phyloP scores from a whole-genome alignment of 2,329 filamentous ascomycete species.

The Venturia pyrina region DNA sequence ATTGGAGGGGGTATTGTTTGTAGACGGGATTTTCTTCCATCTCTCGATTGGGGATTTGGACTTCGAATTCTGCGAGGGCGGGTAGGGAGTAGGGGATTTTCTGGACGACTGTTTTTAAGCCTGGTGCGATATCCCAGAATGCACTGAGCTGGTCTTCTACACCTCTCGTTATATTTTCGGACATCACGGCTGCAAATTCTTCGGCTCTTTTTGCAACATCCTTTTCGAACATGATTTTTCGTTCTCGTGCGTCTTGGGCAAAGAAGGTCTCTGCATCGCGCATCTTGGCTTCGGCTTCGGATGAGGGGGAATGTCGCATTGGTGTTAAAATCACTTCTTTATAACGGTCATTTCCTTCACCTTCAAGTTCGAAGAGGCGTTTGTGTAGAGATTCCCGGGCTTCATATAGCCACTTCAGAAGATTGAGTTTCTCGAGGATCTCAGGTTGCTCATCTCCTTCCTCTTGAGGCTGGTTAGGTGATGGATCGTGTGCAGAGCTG shows the following conservation, averaged over 20 bases:
- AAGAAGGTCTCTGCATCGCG: conserved; percentile 76
- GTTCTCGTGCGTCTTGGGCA: conserved; percentile 61
- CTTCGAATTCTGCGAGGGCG: conserved; percentile 46
- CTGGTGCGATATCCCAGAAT: conserved; percentile 96
- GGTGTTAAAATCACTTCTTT: conserved; percentile 73
- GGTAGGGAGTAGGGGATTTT: conserved; percentile 55
- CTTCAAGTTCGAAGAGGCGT: conserved; percentile 74
- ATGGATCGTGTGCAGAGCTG: not conserved
- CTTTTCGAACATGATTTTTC: conserved; percentile 59
- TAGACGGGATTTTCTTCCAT: conserved; percentile 81
- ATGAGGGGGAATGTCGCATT: conserved; percentile 49
- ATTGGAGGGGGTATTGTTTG: conserved; percentile 72
- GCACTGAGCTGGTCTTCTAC: conserved; percentile 87
- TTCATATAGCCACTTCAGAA: conserved; percentile 96
- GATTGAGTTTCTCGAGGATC: conserved; percentile 82
- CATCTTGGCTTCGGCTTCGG: conserved; percentile 66
- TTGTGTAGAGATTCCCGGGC: conserved; percentile 80
- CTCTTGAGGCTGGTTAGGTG: conserved; percentile 76
- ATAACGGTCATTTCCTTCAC: conserved; percentile 78
- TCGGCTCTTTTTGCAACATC: conserved; percentile 64
- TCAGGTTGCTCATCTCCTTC: conserved; percentile 94
- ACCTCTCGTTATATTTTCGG: conserved; percentile 74
- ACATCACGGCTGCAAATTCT: conserved; percentile 68
- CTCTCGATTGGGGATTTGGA: conserved; percentile 70
- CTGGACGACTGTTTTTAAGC: conserved; percentile 66